A percentile compares a stretch with the other conserved stretches of the same genome.
These are phyloP conservation scores for Piloderma croceum DNA, from an alignment of 768 basidiomycete genomes.

Conservation along the genomic window DNA sequence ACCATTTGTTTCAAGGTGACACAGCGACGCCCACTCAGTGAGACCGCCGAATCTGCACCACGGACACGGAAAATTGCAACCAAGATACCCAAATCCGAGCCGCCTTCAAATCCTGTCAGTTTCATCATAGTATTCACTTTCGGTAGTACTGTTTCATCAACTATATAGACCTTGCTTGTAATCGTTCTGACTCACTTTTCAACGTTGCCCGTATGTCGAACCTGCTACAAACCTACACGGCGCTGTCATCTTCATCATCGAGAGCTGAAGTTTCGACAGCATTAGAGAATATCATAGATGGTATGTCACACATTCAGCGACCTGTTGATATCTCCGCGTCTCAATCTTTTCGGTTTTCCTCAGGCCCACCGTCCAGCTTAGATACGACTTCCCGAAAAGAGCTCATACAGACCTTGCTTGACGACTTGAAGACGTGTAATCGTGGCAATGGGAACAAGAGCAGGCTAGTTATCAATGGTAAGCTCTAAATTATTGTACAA, in stretches of 20 bases:
- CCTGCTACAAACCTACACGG: constrained; percentile 40
- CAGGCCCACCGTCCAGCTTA: constrained; percentile 46
- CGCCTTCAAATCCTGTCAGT: no score
- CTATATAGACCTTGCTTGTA: no score
- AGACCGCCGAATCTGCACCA: no score
- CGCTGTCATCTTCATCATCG: constrained; percentile 42
- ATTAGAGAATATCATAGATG: constrained; percentile 46
- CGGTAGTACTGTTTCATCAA: no score
- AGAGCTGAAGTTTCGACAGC: constrained; percentile 41
- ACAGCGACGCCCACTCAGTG: no score
- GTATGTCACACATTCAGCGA: no score
- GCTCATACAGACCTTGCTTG: constrained; percentile 53
- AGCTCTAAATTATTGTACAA: constrained; percentile 8
- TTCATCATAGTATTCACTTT: no score
- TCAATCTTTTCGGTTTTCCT: constrained; percentile 1
- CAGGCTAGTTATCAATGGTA: constrained; percentile 54
- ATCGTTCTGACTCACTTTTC: no score
- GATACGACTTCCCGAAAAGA: constrained; percentile 42
- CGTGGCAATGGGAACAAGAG: constrained; percentile 34
- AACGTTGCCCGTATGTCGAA: constrained; percentile 45
- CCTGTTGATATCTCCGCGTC: constrained; percentile 9
- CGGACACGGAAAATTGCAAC: no score
- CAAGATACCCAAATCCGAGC: no score
- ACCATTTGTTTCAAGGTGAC: no score
- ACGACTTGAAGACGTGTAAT: constrained; percentile 45